Percentiles rank a stretch among this genome's conserved stretches.
phyloP scores from a whole-genome alignment of 1,284 basidiomycete genomes.

The Marasmius oreades region DNA sequence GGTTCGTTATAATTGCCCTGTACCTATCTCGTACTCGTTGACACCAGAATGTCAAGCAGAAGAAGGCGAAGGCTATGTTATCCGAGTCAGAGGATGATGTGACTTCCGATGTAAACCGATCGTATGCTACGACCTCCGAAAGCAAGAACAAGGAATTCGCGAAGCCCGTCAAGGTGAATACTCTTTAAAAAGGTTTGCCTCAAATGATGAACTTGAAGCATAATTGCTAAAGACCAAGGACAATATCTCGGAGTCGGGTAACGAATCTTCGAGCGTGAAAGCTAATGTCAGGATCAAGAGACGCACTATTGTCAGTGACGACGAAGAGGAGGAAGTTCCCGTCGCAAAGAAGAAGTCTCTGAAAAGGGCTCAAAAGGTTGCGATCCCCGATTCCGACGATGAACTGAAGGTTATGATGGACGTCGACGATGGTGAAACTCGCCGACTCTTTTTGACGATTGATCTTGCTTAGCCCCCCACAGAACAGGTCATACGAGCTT shows the following conservation, averaged over 20 bases:
- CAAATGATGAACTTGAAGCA: no score
- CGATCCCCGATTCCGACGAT: constrained; percentile 35
- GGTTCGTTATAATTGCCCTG: background rate
- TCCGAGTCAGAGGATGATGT: no score
- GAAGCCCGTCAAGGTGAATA: background rate
- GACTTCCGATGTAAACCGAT: no score
- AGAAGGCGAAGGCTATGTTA: no score
- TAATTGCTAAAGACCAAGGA: constrained; percentile 5
- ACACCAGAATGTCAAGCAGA: no score
- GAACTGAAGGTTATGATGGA: constrained; percentile 70
- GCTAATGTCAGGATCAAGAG: constrained; percentile 35
- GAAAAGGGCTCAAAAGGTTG: constrained; percentile 26
- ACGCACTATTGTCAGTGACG: constrained; percentile 53
- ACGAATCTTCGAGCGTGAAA: constrained; percentile 13
- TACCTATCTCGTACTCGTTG: no score
- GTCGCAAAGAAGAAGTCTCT: constrained; percentile 17
- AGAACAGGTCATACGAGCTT: constrained; percentile 47
- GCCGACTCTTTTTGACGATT: background rate
- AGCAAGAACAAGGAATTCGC: background rate
- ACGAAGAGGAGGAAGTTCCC: constrained; percentile 40
- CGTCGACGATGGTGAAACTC: constrained; percentile 60
- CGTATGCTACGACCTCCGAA: background rate
- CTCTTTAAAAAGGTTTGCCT: background rate
- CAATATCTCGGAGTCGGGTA: constrained; percentile 12
- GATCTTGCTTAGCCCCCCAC: constrained; percentile 6